Evolutionary conservation across 2,329 filamentous ascomycete species (phyloP).

Genomic region (Chaetomium sp.): DNA sequence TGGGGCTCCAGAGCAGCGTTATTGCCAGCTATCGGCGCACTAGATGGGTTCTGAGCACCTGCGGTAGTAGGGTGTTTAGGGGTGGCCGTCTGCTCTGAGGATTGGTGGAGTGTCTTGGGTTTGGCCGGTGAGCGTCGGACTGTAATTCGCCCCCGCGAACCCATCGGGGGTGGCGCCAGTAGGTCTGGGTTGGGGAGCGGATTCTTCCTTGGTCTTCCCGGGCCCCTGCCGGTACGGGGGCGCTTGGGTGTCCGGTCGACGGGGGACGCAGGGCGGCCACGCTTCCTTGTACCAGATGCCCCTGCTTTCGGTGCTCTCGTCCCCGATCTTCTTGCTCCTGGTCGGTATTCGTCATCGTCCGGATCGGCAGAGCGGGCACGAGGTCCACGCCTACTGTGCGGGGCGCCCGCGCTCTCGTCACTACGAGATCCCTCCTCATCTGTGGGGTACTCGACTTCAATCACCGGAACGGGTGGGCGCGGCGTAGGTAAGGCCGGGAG

Average conservation of each 20-base stretch:
- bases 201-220: not conserved
- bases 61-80: not conserved
- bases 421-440: not conserved
- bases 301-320: not conserved
- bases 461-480: not conserved
- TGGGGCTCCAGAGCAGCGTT: too few species aligned
- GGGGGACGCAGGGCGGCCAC: not conserved
- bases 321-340: not conserved
- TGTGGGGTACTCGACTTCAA: not conserved
- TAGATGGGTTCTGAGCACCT: too few species aligned
- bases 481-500: not conserved
- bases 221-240: not conserved
- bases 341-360: slow-evolving; percentile 6
- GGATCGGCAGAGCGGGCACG: not conserved
- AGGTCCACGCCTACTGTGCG: not conserved
- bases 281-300: slow-evolving; percentile 2
- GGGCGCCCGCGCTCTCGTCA: not conserved
- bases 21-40: too few species aligned
- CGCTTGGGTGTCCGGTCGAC: slow-evolving; percentile 3
- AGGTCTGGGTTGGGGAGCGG: not conserved
- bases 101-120: not conserved
- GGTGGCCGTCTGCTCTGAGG: not conserved
- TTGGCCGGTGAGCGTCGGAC: too few species aligned
- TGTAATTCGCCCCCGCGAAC: too few species aligned
- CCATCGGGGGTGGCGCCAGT: not conserved